Percentiles rank a stretch among this genome's conserved stretches.
Evolutionary conservation across 805 yeast species (phyloP).

Genomic region (Wickerhamiella brachini): DNA sequence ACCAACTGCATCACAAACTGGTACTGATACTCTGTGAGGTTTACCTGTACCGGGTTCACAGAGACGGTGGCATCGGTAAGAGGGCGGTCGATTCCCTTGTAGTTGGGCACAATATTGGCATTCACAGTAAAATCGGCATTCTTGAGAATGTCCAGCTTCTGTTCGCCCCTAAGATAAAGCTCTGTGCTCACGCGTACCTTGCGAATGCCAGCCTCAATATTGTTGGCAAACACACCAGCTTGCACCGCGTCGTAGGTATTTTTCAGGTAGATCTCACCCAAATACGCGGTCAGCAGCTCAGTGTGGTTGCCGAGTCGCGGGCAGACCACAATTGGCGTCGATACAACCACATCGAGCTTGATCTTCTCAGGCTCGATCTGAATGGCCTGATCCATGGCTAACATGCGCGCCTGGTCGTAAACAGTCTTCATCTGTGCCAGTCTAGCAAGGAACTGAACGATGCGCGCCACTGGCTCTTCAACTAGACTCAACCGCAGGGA

Average conservation of each 20-base stretch:
- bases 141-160: conserved; percentile 38
- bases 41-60: conserved; percentile 48
- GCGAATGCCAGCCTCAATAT: conserved; percentile 54
- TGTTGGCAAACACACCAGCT: conserved; percentile 27
- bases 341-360: conserved; percentile 55
- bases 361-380: conserved; percentile 48
- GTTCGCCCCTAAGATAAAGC: conserved; percentile 39
- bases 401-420: conserved; percentile 81
- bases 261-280: conserved; percentile 68
- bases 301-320: conserved; percentile 38
- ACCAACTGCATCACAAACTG: conserved; percentile 41
- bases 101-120: conserved; percentile 1
- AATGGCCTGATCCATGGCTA: conserved; percentile 72
- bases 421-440: conserved; percentile 75
- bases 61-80: conserved; percentile 38
- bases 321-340: conserved; percentile 74
- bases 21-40: conserved; percentile 62
- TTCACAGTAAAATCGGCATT: conserved; percentile 9
- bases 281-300: conserved; percentile 53
- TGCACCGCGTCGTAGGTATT: conserved; percentile 38
- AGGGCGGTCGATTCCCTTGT: conserved; percentile 28
- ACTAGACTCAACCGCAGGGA: conserved; percentile 65
- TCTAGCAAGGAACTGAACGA: conserved; percentile 53
- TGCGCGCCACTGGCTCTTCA: conserved; percentile 61
- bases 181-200: conserved; percentile 55